Conservation (phyloP, 495 filamentous ascomycete genomes). For the Hypomontagnella submonticulosa region DNA sequence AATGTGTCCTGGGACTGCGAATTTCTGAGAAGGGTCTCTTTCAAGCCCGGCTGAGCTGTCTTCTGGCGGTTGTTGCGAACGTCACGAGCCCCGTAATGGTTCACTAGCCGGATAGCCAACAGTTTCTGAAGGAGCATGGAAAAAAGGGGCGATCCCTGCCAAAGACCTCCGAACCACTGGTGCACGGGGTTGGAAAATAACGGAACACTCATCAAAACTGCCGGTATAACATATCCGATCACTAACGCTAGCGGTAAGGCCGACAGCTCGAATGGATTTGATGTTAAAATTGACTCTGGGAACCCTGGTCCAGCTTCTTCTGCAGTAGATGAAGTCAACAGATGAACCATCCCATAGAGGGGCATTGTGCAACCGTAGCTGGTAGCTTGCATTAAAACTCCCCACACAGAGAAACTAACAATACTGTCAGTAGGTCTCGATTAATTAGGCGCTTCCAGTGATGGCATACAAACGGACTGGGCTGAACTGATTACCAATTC, state of each 20-base stretch:
- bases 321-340: constrained; percentile 22
- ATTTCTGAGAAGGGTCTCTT: constrained; percentile 5
- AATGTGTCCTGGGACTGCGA: constrained; percentile 14
- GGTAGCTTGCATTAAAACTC: constrained; percentile 27
- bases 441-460: not conserved
- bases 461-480: constrained; percentile 26
- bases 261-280: constrained; percentile 8
- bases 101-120: constrained; percentile 6
- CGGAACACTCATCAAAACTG: constrained; percentile 33
- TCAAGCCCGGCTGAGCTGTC: constrained; percentile 1
- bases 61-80: constrained; percentile 3
- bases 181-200: constrained; percentile 26
- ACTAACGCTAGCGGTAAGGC: constrained; percentile 22
- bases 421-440: constrained; percentile 1
- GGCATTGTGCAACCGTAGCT: constrained; percentile 38
- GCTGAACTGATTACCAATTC: constrained; percentile 26
- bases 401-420: constrained; percentile 35
- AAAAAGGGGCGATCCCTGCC: constrained; percentile 34
- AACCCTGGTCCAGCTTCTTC: constrained; percentile 21
- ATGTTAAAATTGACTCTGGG: constrained; percentile 6
- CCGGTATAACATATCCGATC: constrained; percentile 30
- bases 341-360: constrained; percentile 31
- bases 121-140: constrained; percentile 28
- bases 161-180: constrained; percentile 38
- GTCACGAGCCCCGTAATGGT: not conserved